These are phyloP conservation scores for Ceratonia siliqua DNA, from an alignment of 306 rosid genomes.

Conservation along the genomic window DNA sequence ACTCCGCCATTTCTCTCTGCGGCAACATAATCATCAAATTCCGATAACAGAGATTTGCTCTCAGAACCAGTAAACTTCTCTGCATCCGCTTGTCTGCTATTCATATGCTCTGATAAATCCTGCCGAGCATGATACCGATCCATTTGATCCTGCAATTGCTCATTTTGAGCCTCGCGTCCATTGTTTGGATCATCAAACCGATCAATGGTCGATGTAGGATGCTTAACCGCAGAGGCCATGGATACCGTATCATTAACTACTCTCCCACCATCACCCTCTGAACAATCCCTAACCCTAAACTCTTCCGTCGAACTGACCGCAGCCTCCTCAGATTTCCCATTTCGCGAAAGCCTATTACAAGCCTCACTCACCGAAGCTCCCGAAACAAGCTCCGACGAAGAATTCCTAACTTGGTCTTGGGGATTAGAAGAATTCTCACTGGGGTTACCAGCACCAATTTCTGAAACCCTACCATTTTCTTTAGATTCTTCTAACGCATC, in stretches of 20 bases:
- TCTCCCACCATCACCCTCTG: slow-evolving; percentile 37
- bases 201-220: slow-evolving; percentile 31
- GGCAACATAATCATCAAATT: slow-evolving; percentile 81
- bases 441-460: slow-evolving; percentile 28
- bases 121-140: slow-evolving; percentile 20
- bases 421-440: slow-evolving; percentile 26
- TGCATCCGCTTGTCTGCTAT: slow-evolving; percentile 13
- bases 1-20: slow-evolving; percentile 58
- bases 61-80: slow-evolving; percentile 39
- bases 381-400: slow-evolving; percentile 43
- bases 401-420: slow-evolving; percentile 41
- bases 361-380: slow-evolving; percentile 42
- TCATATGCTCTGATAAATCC: slow-evolving; percentile 17
- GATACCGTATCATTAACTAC: slow-evolving; percentile 32
- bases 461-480: slow-evolving; percentile 32
- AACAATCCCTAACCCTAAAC: slow-evolving; percentile 44
- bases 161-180: slow-evolving; percentile 23
- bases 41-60: slow-evolving; percentile 56
- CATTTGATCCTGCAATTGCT: slow-evolving; percentile 19
- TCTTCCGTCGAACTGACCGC: slow-evolving; percentile 34
- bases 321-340: slow-evolving; percentile 44
- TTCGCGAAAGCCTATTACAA: slow-evolving; percentile 35
- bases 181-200: slow-evolving; percentile 3
- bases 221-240: slow-evolving; percentile 25
- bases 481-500: slow-evolving; percentile 37